Base-by-base conservation (phyloP, 164 flowering plant genomes). In the Stephania cephalantha region DNA sequence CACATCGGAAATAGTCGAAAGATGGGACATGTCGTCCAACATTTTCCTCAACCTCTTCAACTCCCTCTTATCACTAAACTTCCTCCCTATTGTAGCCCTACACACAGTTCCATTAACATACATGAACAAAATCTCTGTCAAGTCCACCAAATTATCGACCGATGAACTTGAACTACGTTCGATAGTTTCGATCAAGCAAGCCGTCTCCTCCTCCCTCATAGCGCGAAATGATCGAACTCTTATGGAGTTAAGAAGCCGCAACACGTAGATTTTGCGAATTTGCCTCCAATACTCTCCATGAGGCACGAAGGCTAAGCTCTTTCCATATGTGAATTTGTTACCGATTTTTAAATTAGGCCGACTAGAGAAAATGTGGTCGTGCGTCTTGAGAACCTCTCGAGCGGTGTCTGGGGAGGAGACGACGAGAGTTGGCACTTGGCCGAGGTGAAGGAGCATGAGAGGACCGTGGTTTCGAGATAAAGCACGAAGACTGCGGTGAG, bases 81-180 rank as follows among this genome's bases (percentile, higher is more conserved):
- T 81, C 72, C 70, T 77, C 80, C 83, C 82, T 6, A 81, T 73
- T 1, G 82, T 79, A 10, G 68, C 78, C 45, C 83, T 81, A 25
- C 80, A 77, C 22, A 77, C 46, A 35, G 81, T 70, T 46, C 69
- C 55, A n/a, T 70, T 81, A 0, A 75, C 61, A 0, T 79, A 46
- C 10, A 70, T 22, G 4, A 67, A 0, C 12, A 79, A 42, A 70
- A 73, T 1, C 30, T 83, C 75, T 58, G 79, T 75, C 69, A 80
- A 70, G n/a, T 79, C 58, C 46, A 81, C 75, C 31, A 61, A 46
- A 17, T 29, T 20, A 25, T 35, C 20, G 9, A 42, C 12, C 42
- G 64, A 72, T 6, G 30, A 29, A 7, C 61, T 12, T 58, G 42
- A 35, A 35, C 3, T 35, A 2, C 4, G 9, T 1, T 30, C 46